Percentiles rank a stretch among this genome's conserved stretches.
phyloP scores from a whole-genome alignment of 371 early-diverging fungal genomes.

The Mucor racemosus region DNA sequence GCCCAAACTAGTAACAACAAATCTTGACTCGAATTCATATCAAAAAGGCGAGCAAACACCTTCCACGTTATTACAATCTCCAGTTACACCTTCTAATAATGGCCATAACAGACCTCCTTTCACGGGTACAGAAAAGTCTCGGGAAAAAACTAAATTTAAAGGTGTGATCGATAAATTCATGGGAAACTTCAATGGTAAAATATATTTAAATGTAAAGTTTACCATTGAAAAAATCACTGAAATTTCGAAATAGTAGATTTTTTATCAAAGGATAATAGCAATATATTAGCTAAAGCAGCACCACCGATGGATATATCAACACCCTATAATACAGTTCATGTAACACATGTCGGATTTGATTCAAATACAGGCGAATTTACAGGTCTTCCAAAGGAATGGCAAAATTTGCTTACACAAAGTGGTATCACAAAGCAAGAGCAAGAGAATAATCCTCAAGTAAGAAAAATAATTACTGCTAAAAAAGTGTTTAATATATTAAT shows the following conservation, averaged over 20 bases:
- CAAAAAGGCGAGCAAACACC: neutral
- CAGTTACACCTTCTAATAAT: slow-evolving; percentile 6
- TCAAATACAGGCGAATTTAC: slow-evolving; percentile 86
- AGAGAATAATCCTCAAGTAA: slow-evolving; percentile 84
- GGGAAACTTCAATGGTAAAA: slow-evolving; percentile 45
- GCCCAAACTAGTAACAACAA: slow-evolving; percentile 20
- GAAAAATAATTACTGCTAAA: neutral
- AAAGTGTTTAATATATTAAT: neutral
- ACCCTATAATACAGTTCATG: slow-evolving; percentile 93
- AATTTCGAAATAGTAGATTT: neutral
- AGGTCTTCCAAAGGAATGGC: slow-evolving; percentile 93
- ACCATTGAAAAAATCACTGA: neutral
- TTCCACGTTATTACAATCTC: slow-evolving; percentile 2
- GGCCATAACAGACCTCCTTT: neutral
- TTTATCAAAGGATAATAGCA: neutral
- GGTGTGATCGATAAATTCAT: slow-evolving; percentile 49
- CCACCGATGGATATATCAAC: slow-evolving; percentile 77
- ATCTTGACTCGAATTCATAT: slow-evolving; percentile 5
- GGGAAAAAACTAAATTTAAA: slow-evolving; percentile 49
- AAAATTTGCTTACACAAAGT: slow-evolving; percentile 80
- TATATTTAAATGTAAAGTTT: neutral
- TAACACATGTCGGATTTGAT: slow-evolving; percentile 91
- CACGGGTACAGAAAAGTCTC: slow-evolving; percentile 17
- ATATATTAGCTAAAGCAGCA: neutral
- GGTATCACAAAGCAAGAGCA: slow-evolving; percentile 94